Evolutionary conservation across 2,329 filamentous ascomycete species (phyloP), one percentile per base, ranked within the genome.

Genomic region (Nothopassalora personata): DNA sequence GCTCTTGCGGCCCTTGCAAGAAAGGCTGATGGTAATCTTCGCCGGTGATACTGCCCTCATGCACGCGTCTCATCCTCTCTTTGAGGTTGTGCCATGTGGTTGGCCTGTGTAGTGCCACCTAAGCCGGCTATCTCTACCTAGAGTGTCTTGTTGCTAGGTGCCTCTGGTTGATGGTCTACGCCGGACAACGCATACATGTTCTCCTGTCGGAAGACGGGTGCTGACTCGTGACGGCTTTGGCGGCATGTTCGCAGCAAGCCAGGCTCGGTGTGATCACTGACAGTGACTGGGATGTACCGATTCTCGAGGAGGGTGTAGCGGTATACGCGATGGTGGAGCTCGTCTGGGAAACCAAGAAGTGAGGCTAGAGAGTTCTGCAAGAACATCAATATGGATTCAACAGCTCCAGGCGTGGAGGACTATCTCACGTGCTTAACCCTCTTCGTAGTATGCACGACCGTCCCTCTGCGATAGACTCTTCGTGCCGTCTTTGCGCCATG

Each of bases 321-420:
- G 62, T 80, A 80, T 31, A 80, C 69, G 11, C 72, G 71, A 58
- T 79, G 77, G 15, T 78, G 74, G 2, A 80, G 59, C 60, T 80
- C 78, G 8, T 60, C 52, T 5, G 74, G 70, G 0, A 75, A 62
- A 49, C 68, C 68, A 15, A 73, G 65, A 56, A 76, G 47, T 8
- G 31, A 57, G 9, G 54, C 46, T 15, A 18, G 31, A 34, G 31
- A 4, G 11, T 34, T 34, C 31, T 34, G 31, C 31, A 11, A 11
- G 11, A 8, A 11, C 31, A 11, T 5, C 11, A 34, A 4, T 34
- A 11, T 34, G 1, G 31, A 2, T 3, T 11, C 8, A 34, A 11
- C 5, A 11, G 11, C 8, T 9, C 31, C 8, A 4, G 31, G 31
- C 11, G 2, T 11, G 7, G 31, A 4, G 7, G 31, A 11, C 5